A percentile compares a stretch with the other conserved stretches of the same genome.
Evolutionary conservation across 768 basidiomycete species (phyloP).

Genomic region (Phylloporus arenicola): DNA sequence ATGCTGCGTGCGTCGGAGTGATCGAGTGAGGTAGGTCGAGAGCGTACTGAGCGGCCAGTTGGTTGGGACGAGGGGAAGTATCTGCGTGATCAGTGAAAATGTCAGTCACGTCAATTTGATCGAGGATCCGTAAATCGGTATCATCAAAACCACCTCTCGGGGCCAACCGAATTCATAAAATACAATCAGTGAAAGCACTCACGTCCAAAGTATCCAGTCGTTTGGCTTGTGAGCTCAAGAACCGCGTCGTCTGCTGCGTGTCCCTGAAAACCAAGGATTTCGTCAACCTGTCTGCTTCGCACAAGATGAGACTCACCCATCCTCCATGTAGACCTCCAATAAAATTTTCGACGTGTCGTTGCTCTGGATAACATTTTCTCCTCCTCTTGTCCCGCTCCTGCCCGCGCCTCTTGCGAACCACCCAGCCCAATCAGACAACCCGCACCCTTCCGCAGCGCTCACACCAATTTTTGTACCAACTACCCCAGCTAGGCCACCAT

Average conservation of each 20-base stretch:
- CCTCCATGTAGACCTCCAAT: conserved; percentile 77
- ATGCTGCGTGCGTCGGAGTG: conserved; percentile 73
- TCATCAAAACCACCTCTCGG: neutral
- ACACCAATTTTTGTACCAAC: conserved; percentile 50
- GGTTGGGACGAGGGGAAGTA: conserved; percentile 61
- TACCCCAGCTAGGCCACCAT: conserved; percentile 59
- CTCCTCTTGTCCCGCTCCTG: conserved; percentile 35
- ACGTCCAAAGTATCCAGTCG: conserved; percentile 78
- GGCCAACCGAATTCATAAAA: neutral
- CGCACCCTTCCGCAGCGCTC: conserved; percentile 51
- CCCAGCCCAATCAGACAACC: conserved; percentile 35
- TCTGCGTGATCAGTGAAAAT: conserved; percentile 32
- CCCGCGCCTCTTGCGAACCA: conserved; percentile 46
- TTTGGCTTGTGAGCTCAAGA: conserved; percentile 76
- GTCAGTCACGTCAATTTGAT: neutral
- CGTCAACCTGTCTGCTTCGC: neutral
- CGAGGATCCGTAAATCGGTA: neutral
- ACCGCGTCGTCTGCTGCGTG: conserved; percentile 52
- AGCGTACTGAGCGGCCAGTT: conserved; percentile 71
- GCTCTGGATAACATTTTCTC: conserved; percentile 40
- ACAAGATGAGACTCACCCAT: conserved; percentile 48
- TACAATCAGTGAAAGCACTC: conserved; percentile 22
- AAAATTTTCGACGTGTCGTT: conserved; percentile 62
- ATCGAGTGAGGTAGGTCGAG: conserved; percentile 73
- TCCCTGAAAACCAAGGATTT: conserved; percentile 36